Evolutionary conservation across 768 basidiomycete species (phyloP), one percentile per base, ranked within the genome.

Genomic region (Psilocybe sp.): DNA sequence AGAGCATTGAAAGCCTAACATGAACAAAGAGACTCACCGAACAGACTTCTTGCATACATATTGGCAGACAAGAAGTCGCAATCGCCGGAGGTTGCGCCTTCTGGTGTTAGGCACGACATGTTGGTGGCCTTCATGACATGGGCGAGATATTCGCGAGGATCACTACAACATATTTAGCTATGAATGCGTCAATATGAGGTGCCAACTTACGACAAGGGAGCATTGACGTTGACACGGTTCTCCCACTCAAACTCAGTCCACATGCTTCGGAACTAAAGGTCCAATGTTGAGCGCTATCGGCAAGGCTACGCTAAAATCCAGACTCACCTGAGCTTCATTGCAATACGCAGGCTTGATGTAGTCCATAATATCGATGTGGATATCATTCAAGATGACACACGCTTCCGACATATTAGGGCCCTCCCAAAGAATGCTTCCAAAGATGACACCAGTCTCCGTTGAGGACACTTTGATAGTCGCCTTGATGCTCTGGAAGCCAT

Each of bases 211-310:
- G 85, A 80, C 68, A 95, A 82, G 18, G 82, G 69, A 40, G 86
- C 89, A 56, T 85, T 86, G 47, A 98, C 91, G 63, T 98, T 98
- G 48, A 98, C 96, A 60, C 95, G 82, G 72, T 99, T 99, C 78
- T 99, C 96, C 96, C 96, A 99, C 68, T 99, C 96, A 61, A 99
- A 99, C 68, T 98, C 97, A 20, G 95, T 99, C 96, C 96, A 97
- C 93, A 96, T 96, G 67, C 83, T 91, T 31, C 96, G 83, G 83
- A 96, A 96, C 89, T 95, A 42, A 12, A 54, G 14, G 44, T 41
- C 47, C 34, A 44, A 44, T 44, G 19, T 42, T 38, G 14, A 34
- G 20, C n/a, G 33, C 14, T 12, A 33, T 18, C 40, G 32, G 42
- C 15, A 10, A 20, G 19, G n/a, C 1, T 9, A 16, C 13, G 16